Conservation (phyloP, 495 filamentous ascomycete genomes). For the Lasiosphaeria miniovina region DNA sequence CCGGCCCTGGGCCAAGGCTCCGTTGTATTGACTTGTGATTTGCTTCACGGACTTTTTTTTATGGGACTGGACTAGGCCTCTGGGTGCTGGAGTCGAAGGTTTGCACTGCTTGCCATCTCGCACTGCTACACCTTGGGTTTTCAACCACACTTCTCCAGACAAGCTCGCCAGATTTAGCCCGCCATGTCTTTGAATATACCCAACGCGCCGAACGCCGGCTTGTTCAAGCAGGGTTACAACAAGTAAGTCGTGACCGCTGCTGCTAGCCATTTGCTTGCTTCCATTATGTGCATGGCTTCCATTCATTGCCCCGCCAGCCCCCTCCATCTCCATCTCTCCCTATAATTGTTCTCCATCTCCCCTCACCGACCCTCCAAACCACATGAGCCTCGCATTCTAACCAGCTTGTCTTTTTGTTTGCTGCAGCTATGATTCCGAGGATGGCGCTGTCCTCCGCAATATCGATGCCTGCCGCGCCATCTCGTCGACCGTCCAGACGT, state of each 20-base stretch:
- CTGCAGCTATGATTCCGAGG: conserved; percentile 89
- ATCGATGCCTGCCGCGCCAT: conserved; percentile 98
- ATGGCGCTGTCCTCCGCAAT: conserved; percentile 97
- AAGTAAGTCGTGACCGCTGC: conserved; percentile 56
- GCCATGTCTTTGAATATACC: conserved; percentile 95
- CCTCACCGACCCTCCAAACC: conserved; percentile 22
- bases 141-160: conserved; percentile 13
- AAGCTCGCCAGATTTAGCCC: conserved; percentile 10
- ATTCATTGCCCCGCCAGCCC: conserved; percentile 13
- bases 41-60: conserved; percentile 38
- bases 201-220: conserved; percentile 81
- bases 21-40: conserved; percentile 19
- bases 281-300: neutral
- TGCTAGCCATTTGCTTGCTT: neutral
- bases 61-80: conserved; percentile 17
- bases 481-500: conserved; percentile 92
- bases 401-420: too few relatives aligned
- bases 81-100: neutral
- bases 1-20: conserved; percentile 24
- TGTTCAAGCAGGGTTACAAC: conserved; percentile 97
- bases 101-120: neutral
- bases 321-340: conserved; percentile 6
- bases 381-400: too few relatives aligned
- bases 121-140: conserved; percentile 5
- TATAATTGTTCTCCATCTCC: conserved; percentile 7